phyloP scores from a whole-genome alignment of 768 basidiomycete species.

The Megacollybia marginata region DNA sequence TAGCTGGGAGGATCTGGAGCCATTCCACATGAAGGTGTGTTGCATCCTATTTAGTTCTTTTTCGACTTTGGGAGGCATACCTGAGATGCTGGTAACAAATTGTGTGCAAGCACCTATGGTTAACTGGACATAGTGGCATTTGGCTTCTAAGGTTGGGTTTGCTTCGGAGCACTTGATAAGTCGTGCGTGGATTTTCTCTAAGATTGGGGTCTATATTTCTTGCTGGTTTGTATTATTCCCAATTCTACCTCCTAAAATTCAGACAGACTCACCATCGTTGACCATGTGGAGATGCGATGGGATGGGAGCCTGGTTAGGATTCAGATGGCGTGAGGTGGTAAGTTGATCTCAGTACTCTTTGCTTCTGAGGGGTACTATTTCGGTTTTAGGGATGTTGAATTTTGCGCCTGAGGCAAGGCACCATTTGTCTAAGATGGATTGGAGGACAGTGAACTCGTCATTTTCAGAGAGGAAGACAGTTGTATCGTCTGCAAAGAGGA shows the following conservation, averaged over 20 bases:
- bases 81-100: not conserved
- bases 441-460: conserved; percentile 4
- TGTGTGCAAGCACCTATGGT: not conserved
- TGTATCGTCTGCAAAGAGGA: too few relatives aligned
- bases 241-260: conserved; percentile 3
- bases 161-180: not conserved
- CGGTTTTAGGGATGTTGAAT: conserved; percentile 20
- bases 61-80: not conserved
- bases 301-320: not conserved
- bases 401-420: too few relatives aligned
- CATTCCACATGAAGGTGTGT: not conserved
- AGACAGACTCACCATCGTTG: conserved; percentile 1
- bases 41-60: not conserved
- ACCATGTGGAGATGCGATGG: not conserved
- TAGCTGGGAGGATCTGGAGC: not conserved
- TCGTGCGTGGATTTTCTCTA: not conserved
- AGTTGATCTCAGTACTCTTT: conserved; percentile 6
- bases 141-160: not conserved
- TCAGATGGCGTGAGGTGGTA: not conserved
- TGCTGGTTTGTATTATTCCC: conserved; percentile 3
- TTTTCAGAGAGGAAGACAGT: too few relatives aligned
- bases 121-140: not conserved
- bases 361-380: conserved; percentile 11
- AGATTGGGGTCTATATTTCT: not conserved
- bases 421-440: conserved; percentile 12